These are phyloP conservation scores for Psophocarpus tetragonolobus DNA, from an alignment of 306 rosid genomes.

Conservation along the genomic window DNA sequence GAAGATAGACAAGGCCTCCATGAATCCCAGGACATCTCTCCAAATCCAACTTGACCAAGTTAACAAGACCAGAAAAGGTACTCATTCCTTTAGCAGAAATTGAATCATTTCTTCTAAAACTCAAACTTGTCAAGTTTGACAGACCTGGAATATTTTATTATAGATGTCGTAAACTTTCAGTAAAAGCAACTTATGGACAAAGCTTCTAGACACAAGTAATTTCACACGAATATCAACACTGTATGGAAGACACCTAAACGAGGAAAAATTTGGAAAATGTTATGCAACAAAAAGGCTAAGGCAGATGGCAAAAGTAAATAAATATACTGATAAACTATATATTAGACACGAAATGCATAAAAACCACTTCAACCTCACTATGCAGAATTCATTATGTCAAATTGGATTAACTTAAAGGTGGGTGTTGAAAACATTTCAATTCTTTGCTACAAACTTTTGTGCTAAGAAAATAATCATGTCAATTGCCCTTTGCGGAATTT, in stretches of 20 bases:
- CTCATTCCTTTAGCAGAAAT: conserved; percentile 88
- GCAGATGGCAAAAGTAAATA: neutral
- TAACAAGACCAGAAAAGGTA: conserved; percentile 59
- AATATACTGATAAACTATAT: neutral
- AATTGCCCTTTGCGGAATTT: conserved; percentile 1
- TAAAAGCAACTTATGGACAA: conserved; percentile 13
- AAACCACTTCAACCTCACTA: conserved; percentile 11
- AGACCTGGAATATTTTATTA: conserved; percentile 61
- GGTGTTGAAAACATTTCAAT: neutral
- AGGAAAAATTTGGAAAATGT: neutral
- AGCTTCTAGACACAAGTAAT: neutral
- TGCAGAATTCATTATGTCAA: neutral
- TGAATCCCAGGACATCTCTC: conserved; percentile 93
- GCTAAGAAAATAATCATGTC: conserved; percentile 3
- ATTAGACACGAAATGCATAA: neutral
- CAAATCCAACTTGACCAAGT: conserved; percentile 85
- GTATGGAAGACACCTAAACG: neutral
- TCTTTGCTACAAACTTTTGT: neutral
- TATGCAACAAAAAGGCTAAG: neutral
- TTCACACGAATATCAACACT: neutral
- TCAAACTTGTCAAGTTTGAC: conserved; percentile 74
- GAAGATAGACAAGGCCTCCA: conserved; percentile 83
- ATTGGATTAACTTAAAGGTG: neutral
- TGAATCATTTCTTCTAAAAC: conserved; percentile 80
- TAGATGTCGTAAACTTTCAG: conserved; percentile 24